A percentile compares a stretch with the other conserved stretches of the same genome.
phyloP scores from a whole-genome alignment of 306 rosid genomes.

The Astragalus glycyphyllos region DNA sequence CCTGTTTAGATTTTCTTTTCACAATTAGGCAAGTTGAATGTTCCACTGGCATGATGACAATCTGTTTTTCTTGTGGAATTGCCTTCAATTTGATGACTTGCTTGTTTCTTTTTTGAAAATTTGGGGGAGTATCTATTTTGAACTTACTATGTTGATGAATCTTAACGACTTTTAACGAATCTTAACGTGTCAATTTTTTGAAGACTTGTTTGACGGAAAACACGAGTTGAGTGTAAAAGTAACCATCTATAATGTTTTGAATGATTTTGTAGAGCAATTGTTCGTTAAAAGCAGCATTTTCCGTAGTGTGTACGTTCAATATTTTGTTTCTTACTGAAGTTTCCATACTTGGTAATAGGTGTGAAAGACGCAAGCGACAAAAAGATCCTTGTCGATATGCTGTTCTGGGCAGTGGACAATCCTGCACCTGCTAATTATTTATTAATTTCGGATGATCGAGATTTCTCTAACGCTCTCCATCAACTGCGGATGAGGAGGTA shows the following conservation, averaged over 20 bases:
- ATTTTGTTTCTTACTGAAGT: conserved; percentile 23
- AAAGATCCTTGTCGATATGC: conserved; percentile 94
- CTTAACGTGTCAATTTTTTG: too few relatives aligned
- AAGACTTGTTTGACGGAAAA: too few relatives aligned
- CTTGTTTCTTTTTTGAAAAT: conserved; percentile 3
- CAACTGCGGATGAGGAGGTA: conserved; percentile 90
- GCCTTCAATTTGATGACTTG: not conserved
- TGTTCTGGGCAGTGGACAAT: conserved; percentile 97
- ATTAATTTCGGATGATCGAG: conserved; percentile 90
- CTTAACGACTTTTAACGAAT: too few relatives aligned
- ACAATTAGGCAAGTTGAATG: not conserved
- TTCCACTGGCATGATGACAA: not conserved
- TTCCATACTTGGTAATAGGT: conserved; percentile 49
- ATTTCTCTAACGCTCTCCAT: conserved; percentile 96
- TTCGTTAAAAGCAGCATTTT: too few relatives aligned
- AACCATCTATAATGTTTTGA: too few relatives aligned
- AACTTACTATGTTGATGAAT: not conserved
- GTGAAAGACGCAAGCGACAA: conserved; percentile 95
- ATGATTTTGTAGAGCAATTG: too few relatives aligned
- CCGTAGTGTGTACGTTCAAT: not conserved
- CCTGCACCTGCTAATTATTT: conserved; percentile 91
- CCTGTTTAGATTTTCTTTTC: not conserved
- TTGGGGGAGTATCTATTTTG: not conserved
- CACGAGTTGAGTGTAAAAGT: too few relatives aligned
- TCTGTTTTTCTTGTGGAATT: conserved; percentile 11